A percentile compares a stretch with the other conserved stretches of the same genome.
phyloP scores from a whole-genome alignment of 2,329 filamentous ascomycete genomes.

The Cadophora gregata region DNA sequence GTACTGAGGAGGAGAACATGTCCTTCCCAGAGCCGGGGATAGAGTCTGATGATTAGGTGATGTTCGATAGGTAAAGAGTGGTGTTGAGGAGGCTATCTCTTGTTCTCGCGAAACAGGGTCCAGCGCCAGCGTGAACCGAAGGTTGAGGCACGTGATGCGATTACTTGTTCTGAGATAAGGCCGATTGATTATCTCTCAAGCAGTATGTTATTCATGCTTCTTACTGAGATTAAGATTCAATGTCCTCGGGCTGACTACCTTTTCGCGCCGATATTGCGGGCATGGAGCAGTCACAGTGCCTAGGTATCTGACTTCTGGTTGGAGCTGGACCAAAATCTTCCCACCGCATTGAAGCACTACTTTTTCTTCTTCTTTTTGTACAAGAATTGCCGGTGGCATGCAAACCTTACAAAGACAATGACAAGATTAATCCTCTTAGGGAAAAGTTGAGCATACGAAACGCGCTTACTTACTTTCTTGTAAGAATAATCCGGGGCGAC shows the following conservation, averaged over 20 bases:
- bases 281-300: background rate
- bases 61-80: background rate
- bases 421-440: too few species aligned
- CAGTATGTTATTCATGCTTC: background rate
- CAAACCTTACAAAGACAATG: too few species aligned
- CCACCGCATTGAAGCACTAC: too few species aligned
- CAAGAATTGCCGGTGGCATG: too few species aligned
- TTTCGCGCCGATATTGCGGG: background rate
- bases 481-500: too few species aligned
- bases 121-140: background rate
- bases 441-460: too few species aligned
- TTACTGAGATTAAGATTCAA: background rate
- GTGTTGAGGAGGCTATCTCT: slow-evolving; percentile 18
- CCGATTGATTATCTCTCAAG: background rate
- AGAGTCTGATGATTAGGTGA: slow-evolving; percentile 18
- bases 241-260: background rate
- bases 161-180: background rate
- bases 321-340: background rate
- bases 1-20: slow-evolving; percentile 46
- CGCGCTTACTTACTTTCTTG: too few species aligned
- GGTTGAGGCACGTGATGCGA: background rate
- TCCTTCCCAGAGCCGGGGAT: slow-evolving; percentile 31
- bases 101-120: slow-evolving; percentile 13
- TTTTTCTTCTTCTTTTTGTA: too few species aligned
- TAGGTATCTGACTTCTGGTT: background rate